phyloP scores from a whole-genome alignment of 768 basidiomycete species.

The Polyporus arcularius region DNA sequence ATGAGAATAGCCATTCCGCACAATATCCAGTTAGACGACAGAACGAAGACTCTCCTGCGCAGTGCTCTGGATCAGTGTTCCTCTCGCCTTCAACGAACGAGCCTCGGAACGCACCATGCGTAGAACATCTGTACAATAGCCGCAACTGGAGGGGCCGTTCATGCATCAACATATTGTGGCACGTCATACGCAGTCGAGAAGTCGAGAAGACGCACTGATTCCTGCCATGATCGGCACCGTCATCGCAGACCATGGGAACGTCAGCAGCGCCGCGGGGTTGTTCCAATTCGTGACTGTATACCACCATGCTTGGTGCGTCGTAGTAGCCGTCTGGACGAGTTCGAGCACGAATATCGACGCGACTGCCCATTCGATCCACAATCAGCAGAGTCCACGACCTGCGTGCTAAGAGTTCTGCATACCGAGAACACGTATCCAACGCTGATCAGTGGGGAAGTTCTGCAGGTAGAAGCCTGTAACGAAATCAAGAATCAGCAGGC shows the following conservation, averaged over 20 bases:
- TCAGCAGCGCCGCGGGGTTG: constrained; percentile 19
- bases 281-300: constrained; percentile 27
- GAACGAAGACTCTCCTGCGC: too few relatives aligned
- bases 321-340: constrained; percentile 23
- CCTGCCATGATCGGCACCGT: constrained; percentile 22
- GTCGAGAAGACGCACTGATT: constrained; percentile 14
- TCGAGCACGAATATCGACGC: constrained; percentile 17
- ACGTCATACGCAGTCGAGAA: background rate
- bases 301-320: constrained; percentile 25
- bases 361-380: too few relatives aligned
- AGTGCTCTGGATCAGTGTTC: too few relatives aligned
- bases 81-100: background rate
- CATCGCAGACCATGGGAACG: constrained; percentile 17
- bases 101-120: constrained; percentile 18
- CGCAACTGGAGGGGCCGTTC: constrained; percentile 12
- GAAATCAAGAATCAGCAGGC: background rate
- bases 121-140: constrained; percentile 27
- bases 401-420: background rate
- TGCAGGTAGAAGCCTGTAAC: constrained; percentile 2
- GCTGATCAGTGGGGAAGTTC: constrained; percentile 6
- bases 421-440: constrained; percentile 5
- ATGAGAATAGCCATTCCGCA: too few relatives aligned
- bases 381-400: too few relatives aligned
- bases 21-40: too few relatives aligned
- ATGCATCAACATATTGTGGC: too few relatives aligned